Base-by-base conservation (phyloP, 495 filamentous ascomycete species). In the Penicillium atrosanguineum region DNA sequence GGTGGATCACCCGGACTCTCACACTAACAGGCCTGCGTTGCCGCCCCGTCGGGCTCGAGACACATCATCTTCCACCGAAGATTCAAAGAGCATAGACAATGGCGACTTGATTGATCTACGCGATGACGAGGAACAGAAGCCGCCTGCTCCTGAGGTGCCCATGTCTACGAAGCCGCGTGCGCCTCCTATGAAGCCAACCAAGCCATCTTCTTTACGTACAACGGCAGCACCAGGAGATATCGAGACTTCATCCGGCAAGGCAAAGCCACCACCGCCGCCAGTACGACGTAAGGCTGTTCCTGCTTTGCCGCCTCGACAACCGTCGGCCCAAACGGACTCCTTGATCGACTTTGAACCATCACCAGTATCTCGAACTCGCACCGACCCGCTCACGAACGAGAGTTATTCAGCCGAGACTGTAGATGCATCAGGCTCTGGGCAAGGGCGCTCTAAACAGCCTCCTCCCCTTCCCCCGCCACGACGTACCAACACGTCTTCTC, bases 91-190 rank as follows among this genome's bases (percentile, higher is more conserved):
- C 4, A 72, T 79, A 0, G 60, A 65, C 3, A 81, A 77, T 62
- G 83, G 75, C 0, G 82, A 81, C 42, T 57, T 89, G 40, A 89
- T 89, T 20, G 85, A 87, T 56, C 72, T 88, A 14, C 76, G 81
- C 1, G 82, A 85, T 18, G 79, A 86, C 15, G 79, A 85, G 2
- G 64, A 63, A 7, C 53, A 57, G 12, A 56, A 53, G 8, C 21
- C 50, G 11, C 25, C 46, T 8, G 31, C 55, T 1, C n/a, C 46
- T 0, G 55, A 60, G 18, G 43, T 60, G 19, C 52, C 52, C 8
- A 29, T 31, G 12, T 19, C 58, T 16, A 48, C 51, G 9, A 73
- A 70, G 28, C 57, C 61, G 23, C 48, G 69, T 16, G 50, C 62
- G 6, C 81, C 83, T 9, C 87, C 86, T 0, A 78, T 77, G 3